Percentiles rank a stretch among this genome's conserved stretches.
phyloP scores from a whole-genome alignment of 805 yeast species.

The Schwanniomyces yamadae region DNA sequence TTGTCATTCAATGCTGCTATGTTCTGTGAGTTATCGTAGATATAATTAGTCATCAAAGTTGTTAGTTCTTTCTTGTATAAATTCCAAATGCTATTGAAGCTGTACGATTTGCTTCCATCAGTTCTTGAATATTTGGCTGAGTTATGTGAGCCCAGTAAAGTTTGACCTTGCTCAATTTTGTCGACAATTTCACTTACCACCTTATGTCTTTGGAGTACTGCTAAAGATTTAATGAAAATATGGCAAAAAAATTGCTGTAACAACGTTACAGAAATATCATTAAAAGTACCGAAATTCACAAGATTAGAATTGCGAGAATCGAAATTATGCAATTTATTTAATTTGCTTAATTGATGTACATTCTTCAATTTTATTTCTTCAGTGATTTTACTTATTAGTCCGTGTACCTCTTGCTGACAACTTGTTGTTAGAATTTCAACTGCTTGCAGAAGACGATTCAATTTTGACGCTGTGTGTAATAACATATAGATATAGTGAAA shows the following conservation, averaged over 20 bases:
- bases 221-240: slow-evolving; percentile 60
- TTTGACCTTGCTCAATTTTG: slow-evolving; percentile 17
- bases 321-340: slow-evolving; percentile 28
- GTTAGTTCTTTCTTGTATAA: slow-evolving; percentile 32
- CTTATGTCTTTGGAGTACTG: slow-evolving; percentile 68
- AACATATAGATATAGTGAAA: slow-evolving; percentile 52
- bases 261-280: slow-evolving; percentile 52
- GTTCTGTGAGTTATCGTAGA: slow-evolving; percentile 21
- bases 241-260: slow-evolving; percentile 70
- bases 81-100: slow-evolving; percentile 30
- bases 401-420: slow-evolving; percentile 61
- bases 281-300: slow-evolving; percentile 28
- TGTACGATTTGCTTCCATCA: slow-evolving; percentile 5
- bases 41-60: slow-evolving; percentile 32
- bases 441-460: slow-evolving; percentile 61
- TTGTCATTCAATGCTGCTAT: slow-evolving; percentile 2
- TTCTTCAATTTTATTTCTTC: slow-evolving; percentile 64
- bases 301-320: slow-evolving; percentile 23
- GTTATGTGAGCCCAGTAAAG: neutral
- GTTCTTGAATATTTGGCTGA: neutral
- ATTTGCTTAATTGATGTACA: slow-evolving; percentile 32
- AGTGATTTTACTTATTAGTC: slow-evolving; percentile 57
- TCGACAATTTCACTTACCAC: slow-evolving; percentile 59
- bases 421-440: slow-evolving; percentile 54
- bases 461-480: slow-evolving; percentile 55